Evolutionary conservation across 805 yeast species (phyloP).

Genomic region (Yamadazyma olivae): DNA sequence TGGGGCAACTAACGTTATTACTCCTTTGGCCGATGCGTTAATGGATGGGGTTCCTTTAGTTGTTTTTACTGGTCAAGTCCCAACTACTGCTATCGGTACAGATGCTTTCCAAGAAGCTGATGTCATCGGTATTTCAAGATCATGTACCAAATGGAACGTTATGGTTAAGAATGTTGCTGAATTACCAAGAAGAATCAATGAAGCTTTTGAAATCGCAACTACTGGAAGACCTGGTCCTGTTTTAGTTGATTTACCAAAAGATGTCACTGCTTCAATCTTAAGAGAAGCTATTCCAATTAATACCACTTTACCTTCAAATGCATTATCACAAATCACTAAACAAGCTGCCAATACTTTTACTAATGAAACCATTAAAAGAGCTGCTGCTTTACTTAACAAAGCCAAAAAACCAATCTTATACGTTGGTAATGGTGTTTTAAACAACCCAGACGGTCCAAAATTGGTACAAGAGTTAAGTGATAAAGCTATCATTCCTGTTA

Average conservation of each 20-base stretch:
- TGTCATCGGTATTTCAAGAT: slow-evolving; percentile 92
- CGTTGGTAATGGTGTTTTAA: slow-evolving; percentile 89
- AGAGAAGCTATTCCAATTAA: slow-evolving; percentile 81
- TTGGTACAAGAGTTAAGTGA: slow-evolving; percentile 81
- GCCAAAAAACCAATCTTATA: slow-evolving; percentile 89
- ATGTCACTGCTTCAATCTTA: slow-evolving; percentile 90
- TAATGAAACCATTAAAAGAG: slow-evolving; percentile 64
- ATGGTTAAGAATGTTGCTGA: slow-evolving; percentile 96
- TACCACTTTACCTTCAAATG: slow-evolving; percentile 70
- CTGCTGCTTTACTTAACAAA: slow-evolving; percentile 73
- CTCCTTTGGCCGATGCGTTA: slow-evolving; percentile 98
- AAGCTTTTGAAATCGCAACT: slow-evolving; percentile 96
- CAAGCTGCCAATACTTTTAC: slow-evolving; percentile 73
- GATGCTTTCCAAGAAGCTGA: slow-evolving; percentile 99
- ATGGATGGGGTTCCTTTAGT: slow-evolving; percentile 97
- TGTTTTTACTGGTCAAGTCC: slow-evolving; percentile 96
- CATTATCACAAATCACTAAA: slow-evolving; percentile 68
- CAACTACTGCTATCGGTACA: slow-evolving; percentile 93
- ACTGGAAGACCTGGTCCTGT: slow-evolving; percentile 99
- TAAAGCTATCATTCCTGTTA: slow-evolving; percentile 90
- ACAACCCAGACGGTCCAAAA: slow-evolving; percentile 75
- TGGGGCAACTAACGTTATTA: slow-evolving; percentile 96
- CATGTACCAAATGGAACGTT: slow-evolving; percentile 98
- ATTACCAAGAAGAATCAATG: slow-evolving; percentile 92
- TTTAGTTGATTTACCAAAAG: slow-evolving; percentile 95